Evolutionary conservation across 2,329 filamentous ascomycete genomes (phyloP).

Genomic region (Aspergillus ruber): DNA sequence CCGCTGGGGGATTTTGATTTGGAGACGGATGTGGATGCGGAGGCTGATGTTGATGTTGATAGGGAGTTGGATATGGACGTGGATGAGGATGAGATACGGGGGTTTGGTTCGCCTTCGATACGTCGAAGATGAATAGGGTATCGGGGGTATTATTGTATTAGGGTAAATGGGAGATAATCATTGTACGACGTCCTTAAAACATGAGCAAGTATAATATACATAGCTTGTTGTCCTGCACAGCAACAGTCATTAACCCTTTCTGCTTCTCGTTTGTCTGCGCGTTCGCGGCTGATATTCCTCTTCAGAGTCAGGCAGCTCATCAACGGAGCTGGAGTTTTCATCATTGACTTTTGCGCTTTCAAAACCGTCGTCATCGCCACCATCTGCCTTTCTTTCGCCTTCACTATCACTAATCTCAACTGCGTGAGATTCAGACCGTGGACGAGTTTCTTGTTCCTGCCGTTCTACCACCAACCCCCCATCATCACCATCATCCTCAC

Average conservation of each 20-base stretch:
- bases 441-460: slow-evolving; percentile 6
- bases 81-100: background rate
- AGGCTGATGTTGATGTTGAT: background rate
- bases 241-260: background rate
- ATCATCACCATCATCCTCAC: slow-evolving; percentile 21
- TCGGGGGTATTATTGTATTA: background rate
- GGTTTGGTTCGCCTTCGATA: background rate
- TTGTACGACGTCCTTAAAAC: background rate
- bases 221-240: background rate
- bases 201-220: background rate
- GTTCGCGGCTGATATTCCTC: slow-evolving; percentile 16
- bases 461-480: slow-evolving; percentile 26
- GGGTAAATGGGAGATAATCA: background rate
- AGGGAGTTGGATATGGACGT: background rate
- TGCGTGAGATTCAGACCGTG: background rate
- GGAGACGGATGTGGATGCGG: slow-evolving; percentile 12
- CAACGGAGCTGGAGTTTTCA: slow-evolving; percentile 3
- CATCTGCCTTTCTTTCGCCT: background rate
- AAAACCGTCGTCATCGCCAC: slow-evolving; percentile 5
- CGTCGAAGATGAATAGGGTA: background rate
- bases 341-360: background rate
- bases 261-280: slow-evolving; percentile 15
- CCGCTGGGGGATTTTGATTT: slow-evolving; percentile 19
- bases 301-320: slow-evolving; percentile 1
- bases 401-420: slow-evolving; percentile 3